These are phyloP conservation scores for Myotisia sp. DNA, from an alignment of 2,329 filamentous ascomycete species.

Conservation along the genomic window DNA sequence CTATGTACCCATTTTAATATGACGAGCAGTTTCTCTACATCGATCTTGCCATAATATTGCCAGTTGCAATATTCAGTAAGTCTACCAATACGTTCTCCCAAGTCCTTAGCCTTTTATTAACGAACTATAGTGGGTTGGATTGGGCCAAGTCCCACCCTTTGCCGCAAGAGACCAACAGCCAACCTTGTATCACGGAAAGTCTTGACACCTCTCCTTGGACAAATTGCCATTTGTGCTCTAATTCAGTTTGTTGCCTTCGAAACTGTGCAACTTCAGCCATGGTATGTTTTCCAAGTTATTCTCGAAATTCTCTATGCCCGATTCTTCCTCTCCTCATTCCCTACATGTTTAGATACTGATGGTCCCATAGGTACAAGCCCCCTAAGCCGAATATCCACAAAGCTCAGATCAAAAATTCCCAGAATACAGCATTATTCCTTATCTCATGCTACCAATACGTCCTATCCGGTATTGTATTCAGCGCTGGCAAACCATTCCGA, in stretches of 20 bases:
- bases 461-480: slow-evolving; percentile 73
- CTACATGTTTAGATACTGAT: neutral
- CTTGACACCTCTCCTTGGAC: slow-evolving; percentile 71
- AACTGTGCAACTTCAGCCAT: slow-evolving; percentile 61
- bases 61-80: slow-evolving; percentile 86
- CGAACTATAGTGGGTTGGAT: slow-evolving; percentile 68
- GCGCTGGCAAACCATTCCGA: slow-evolving; percentile 80
- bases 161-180: slow-evolving; percentile 75
- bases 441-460: slow-evolving; percentile 93
- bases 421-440: slow-evolving; percentile 84
- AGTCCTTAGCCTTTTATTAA: neutral
- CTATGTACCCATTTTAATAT: slow-evolving; percentile 5
- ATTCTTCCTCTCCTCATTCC: neutral
- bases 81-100: slow-evolving; percentile 8
- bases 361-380: slow-evolving; percentile 55
- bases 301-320: neutral
- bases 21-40: slow-evolving; percentile 67
- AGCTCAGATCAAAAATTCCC: slow-evolving; percentile 76
- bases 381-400: slow-evolving; percentile 64
- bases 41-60: slow-evolving; percentile 78
- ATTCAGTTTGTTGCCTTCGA: slow-evolving; percentile 63
- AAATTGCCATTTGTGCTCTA: slow-evolving; percentile 67
- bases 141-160: slow-evolving; percentile 62
- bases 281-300: slow-evolving; percentile 39
- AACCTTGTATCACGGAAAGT: slow-evolving; percentile 88